These are phyloP conservation scores for Haplosporangium gracile DNA, from an alignment of 192 early-diverging fungal genomes.

Conservation along the genomic window DNA sequence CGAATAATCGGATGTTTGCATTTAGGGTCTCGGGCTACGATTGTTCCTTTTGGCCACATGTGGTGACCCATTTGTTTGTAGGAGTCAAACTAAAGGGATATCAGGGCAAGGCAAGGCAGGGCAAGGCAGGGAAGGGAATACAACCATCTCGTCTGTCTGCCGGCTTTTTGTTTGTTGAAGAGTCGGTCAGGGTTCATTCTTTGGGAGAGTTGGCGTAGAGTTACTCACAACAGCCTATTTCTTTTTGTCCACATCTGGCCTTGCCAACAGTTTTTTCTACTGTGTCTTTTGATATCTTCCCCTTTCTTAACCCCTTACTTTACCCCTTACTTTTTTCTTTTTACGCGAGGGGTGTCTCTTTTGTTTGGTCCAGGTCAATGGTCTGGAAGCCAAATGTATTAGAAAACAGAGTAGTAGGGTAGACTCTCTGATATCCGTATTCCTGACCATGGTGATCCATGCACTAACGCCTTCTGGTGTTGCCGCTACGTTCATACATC, in stretches of 20 bases:
- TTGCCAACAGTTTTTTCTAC: too few species aligned
- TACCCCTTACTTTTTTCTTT: too few species aligned
- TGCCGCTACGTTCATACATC: too few species aligned
- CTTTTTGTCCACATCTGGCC: too few species aligned
- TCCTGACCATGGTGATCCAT: too few species aligned
- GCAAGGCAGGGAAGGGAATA: neutral
- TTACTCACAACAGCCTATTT: neutral
- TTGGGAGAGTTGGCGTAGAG: neutral
- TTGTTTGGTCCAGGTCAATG: too few species aligned
- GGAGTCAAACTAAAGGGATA: neutral
- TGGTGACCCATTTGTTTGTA: conserved; percentile 7
- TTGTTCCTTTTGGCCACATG: conserved; percentile 9
- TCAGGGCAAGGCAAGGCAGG: neutral
- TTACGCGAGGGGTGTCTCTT: too few species aligned
- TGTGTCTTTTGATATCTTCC: neutral
- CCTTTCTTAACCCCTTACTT: neutral
- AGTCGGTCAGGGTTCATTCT: neutral
- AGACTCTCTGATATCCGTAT: too few species aligned
- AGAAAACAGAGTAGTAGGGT: too few species aligned
- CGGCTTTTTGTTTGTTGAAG: neutral
- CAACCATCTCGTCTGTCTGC: neutral
- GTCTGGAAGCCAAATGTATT: too few species aligned
- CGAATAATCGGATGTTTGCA: neutral
- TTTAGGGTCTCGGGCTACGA: conserved; percentile 4
- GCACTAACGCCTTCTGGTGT: too few species aligned